Evolutionary conservation across 805 yeast genomes (phyloP), one percentile per base, ranked within the genome.

Genomic region (Tetrapisispora namnaoensis): DNA sequence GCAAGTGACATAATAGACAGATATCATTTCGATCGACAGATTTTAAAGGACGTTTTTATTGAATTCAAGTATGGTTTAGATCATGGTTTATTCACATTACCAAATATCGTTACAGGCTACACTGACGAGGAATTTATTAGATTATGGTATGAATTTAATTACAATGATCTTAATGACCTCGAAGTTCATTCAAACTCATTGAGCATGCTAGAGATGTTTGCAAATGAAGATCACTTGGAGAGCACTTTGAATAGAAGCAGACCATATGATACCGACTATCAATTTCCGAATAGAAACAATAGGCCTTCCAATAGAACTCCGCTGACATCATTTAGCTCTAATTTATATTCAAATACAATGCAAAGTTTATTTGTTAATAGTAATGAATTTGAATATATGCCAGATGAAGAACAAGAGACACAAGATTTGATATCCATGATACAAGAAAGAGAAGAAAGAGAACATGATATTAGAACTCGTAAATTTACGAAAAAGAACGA

Each of bases 361-460:
- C 24, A 38, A 11, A 16, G 41, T 6, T 16, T 38, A 11, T 38
- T 38, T 38, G 41, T 38, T 17, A 38, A 30, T 20, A 11, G 2
- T 13, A 30, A 30, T 42, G 28, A 14, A 2, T 20, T 42, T 47
- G 48, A 45, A 30, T 40, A 40, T 21, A 37, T 45, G 24, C 42
- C 37, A 14, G 51, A 48, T 16, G 55, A 51, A 16, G 46, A 47
- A 28, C 56, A 49, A 34, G 51, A 57, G 18, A 65, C 67, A 8
- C 65, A 61, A 49, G 53, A 55, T 45, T 60, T 64, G 32, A 58
- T 65, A n/a, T 55, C 56, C 35, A 57, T 63, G 58, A 64, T 65
- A 42, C 66, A 65, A 51, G 61, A 56, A 32, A 53, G 67, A 21
- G 68, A 65, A 48, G 67, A 63, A 36, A 50, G 53, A 38, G 69